Conservation (phyloP, 306 rosid species). For the Carpinus fangiana region DNA sequence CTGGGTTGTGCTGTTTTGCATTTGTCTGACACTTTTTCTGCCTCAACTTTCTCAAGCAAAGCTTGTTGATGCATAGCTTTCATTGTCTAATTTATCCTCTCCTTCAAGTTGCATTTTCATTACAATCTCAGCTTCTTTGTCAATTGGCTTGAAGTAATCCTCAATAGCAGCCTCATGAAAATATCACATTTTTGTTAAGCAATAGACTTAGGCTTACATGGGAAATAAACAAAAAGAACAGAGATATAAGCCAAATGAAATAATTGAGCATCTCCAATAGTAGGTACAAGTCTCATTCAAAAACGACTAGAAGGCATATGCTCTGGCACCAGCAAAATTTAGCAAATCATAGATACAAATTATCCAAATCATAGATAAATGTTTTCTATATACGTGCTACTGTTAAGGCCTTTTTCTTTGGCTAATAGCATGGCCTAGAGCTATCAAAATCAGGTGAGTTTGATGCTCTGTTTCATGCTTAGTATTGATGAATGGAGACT, state of each 20-base stretch:
- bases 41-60: too few species aligned
- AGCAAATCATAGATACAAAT: neutral
- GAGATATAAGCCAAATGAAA: slow-evolving; percentile 13
- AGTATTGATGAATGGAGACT: too few species aligned
- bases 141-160: slow-evolving; percentile 87
- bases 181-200: slow-evolving; percentile 23
- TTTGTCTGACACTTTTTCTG: too few species aligned
- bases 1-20: too few species aligned
- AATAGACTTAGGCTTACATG: slow-evolving; percentile 13
- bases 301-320: neutral
- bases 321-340: neutral
- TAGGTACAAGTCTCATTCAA: slow-evolving; percentile 14
- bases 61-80: too few species aligned
- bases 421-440: too few species aligned
- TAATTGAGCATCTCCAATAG: slow-evolving; percentile 7
- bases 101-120: slow-evolving; percentile 72
- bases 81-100: slow-evolving; percentile 24
- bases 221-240: slow-evolving; percentile 4
- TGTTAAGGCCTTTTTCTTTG: too few species aligned
- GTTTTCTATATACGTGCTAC: too few species aligned
- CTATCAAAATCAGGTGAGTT: too few species aligned
- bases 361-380: neutral
- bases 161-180: slow-evolving; percentile 79
- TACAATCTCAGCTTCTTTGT: slow-evolving; percentile 70
- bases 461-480: too few species aligned